These are phyloP conservation scores for Botrytis medusae DNA, from an alignment of 2,329 filamentous ascomycete species.

Conservation along the genomic window DNA sequence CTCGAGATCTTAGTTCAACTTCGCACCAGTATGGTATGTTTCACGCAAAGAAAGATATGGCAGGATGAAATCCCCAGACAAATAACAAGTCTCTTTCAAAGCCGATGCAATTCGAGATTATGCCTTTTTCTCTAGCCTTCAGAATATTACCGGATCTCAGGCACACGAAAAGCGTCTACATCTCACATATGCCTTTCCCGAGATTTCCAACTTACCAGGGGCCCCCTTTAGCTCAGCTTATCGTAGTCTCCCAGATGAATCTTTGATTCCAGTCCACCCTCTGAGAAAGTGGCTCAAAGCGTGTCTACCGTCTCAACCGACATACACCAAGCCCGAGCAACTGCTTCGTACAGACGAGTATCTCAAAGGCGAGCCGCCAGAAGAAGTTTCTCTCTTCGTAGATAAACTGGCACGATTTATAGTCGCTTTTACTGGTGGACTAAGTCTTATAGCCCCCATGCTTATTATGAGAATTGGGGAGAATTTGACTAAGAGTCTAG, in stretches of 20 bases:
- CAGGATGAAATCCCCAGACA: background rate
- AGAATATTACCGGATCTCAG: background rate
- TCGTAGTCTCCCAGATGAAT: background rate
- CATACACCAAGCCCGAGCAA: background rate
- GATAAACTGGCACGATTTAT: background rate
- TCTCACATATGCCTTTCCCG: slow-evolving; percentile 1
- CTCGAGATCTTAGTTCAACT: background rate
- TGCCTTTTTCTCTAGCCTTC: background rate
- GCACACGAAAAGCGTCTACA: background rate
- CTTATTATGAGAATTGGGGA: background rate
- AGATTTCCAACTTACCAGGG: background rate
- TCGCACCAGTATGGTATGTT: slow-evolving; percentile 2
- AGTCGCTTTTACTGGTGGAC: background rate
- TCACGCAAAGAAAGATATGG: background rate
- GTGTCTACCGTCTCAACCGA: background rate
- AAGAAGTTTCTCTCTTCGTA: slow-evolving; percentile 1
- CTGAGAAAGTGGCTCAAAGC: background rate
- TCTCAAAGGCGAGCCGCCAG: background rate
- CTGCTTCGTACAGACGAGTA: background rate
- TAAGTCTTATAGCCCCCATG: background rate
- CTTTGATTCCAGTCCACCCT: background rate
- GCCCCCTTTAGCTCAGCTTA: background rate
- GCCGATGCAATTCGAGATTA: slow-evolving; percentile 10
- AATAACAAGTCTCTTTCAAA: background rate
- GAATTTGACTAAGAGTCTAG: slow-evolving; percentile 1